A percentile compares a stretch with the other conserved stretches of the same genome.
These are phyloP conservation scores for Dictyostelium firmibasis DNA, from an alignment of 78 protist species.

Conservation along the genomic window DNA sequence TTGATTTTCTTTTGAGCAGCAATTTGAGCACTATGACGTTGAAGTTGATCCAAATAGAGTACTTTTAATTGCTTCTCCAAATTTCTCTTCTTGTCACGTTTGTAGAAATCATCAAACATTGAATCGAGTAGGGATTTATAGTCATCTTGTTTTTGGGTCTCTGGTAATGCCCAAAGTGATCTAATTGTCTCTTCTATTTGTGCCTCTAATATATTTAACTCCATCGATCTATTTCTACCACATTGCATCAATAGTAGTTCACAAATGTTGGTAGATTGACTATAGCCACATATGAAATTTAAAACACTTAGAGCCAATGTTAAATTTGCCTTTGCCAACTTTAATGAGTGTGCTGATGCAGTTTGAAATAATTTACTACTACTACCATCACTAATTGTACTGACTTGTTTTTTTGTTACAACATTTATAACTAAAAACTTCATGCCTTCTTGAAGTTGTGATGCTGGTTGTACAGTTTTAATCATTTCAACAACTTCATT, in stretches of 20 bases:
- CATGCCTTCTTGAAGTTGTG: constrained; percentile 69
- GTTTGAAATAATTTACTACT: neutral
- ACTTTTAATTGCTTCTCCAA: constrained; percentile 43
- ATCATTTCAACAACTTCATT: constrained; percentile 67
- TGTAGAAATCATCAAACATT: constrained; percentile 61
- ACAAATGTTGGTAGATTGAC: neutral
- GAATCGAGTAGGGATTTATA: constrained; percentile 22
- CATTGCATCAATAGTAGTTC: constrained; percentile 50
- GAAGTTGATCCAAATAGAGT: constrained; percentile 47
- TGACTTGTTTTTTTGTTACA: neutral
- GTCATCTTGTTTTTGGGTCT: constrained; percentile 33
- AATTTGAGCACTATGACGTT: constrained; percentile 52
- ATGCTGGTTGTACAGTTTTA: constrained; percentile 50
- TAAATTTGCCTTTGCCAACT: constrained; percentile 50
- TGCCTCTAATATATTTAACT: constrained; percentile 52
- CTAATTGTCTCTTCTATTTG: constrained; percentile 64
- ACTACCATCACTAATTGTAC: neutral
- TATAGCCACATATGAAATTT: constrained; percentile 44
- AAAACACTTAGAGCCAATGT: constrained; percentile 32
- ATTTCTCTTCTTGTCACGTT: constrained; percentile 58
- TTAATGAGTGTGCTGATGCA: neutral
- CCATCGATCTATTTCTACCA: constrained; percentile 52
- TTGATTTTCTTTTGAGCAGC: constrained; percentile 60
- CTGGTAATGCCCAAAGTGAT: constrained; percentile 63
- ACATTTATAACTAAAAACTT: constrained; percentile 65